Percentiles rank a stretch among this genome's conserved stretches.
These are phyloP conservation scores for Trebouxia gelatinosa DNA, from an alignment of 163 green algal genomes.

Conservation along the genomic window DNA sequence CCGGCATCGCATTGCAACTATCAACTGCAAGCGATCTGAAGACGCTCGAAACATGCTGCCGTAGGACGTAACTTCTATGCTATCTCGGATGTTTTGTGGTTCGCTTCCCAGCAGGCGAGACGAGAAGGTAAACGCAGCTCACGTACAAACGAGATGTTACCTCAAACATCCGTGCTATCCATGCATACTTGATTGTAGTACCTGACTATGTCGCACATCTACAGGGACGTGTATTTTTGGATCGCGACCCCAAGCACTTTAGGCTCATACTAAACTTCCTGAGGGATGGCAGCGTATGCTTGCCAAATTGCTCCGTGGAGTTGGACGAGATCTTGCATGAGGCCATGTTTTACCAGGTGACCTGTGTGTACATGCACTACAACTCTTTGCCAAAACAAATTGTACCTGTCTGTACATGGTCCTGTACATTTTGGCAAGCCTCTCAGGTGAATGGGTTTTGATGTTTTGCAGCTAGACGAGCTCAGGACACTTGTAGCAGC, in stretches of 20 bases:
- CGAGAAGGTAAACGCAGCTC: slow-evolving; percentile 21
- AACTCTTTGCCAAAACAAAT: background rate
- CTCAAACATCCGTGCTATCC: background rate
- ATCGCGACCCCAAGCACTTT: slow-evolving; percentile 40
- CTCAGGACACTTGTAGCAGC: slow-evolving; percentile 13
- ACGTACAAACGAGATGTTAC: background rate
- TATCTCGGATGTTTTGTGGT: slow-evolving; percentile 36
- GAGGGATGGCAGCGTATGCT: slow-evolving; percentile 29
- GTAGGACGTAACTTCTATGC: slow-evolving; percentile 29
- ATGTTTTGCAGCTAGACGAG: slow-evolving; percentile 32
- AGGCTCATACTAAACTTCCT: slow-evolving; percentile 42
- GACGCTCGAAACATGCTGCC: background rate
- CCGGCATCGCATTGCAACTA: too few relatives aligned
- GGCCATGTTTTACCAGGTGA: slow-evolving; percentile 39
- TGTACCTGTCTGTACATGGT: background rate
- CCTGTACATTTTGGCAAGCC: background rate
- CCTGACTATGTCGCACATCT: background rate
- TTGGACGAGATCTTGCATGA: slow-evolving; percentile 35
- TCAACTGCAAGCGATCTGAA: background rate
- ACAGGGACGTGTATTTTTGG: slow-evolving; percentile 41
- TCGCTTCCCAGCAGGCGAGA: slow-evolving; percentile 4
- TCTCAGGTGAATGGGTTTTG: background rate
- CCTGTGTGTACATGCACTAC: background rate
- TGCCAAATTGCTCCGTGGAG: slow-evolving; percentile 19
- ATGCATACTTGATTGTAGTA: background rate